Percentiles rank a stretch among this genome's conserved stretches.
Evolutionary conservation across 495 filamentous ascomycete species (phyloP).

Genomic region (Xylaria grammica): DNA sequence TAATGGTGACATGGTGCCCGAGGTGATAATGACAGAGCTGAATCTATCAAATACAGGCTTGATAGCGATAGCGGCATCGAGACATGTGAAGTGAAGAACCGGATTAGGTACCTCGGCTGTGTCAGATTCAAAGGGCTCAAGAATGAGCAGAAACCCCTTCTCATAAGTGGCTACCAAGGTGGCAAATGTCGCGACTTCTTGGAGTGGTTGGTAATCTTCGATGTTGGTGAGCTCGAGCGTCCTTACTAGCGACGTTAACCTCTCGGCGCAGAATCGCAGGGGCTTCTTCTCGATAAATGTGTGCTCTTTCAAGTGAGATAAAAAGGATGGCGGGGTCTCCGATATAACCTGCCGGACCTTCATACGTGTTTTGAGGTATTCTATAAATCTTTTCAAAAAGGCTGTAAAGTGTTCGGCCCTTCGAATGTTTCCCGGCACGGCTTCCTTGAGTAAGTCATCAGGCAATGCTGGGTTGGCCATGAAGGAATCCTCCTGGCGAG

Average conservation of each 20-base stretch:
- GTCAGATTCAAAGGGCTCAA: constrained; percentile 96
- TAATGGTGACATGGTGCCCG: constrained; percentile 92
- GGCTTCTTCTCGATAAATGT: constrained; percentile 99
- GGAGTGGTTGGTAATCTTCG: constrained; percentile 94
- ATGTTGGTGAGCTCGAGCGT: constrained; percentile 97
- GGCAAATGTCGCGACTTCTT: constrained; percentile 99
- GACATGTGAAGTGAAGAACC: constrained; percentile 91
- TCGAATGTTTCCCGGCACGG: constrained; percentile 94
- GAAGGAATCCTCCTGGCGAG: constrained; percentile 89
- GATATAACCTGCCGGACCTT: constrained; percentile 96
- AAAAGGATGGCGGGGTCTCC: constrained; percentile 92
- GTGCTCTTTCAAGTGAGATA: constrained; percentile 89
- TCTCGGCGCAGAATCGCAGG: constrained; percentile 91
- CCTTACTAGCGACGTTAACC: constrained; percentile 90
- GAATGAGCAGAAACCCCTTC: constrained; percentile 92
- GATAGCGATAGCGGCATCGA: constrained; percentile 98
- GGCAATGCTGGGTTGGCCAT: constrained; percentile 93
- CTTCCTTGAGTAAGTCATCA: constrained; percentile 86
- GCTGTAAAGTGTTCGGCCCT: constrained; percentile 95
- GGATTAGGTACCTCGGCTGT: constrained; percentile 95
- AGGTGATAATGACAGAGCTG: constrained; percentile 97
- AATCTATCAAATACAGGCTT: constrained; percentile 98
- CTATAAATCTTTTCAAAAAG: constrained; percentile 94
- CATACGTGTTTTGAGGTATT: constrained; percentile 98
- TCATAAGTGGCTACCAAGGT: constrained; percentile 97